A percentile compares a stretch with the other conserved stretches of the same genome.
These are phyloP conservation scores for Neoboletus magnificus DNA, from an alignment of 768 basidiomycete genomes.

Conservation along the genomic window DNA sequence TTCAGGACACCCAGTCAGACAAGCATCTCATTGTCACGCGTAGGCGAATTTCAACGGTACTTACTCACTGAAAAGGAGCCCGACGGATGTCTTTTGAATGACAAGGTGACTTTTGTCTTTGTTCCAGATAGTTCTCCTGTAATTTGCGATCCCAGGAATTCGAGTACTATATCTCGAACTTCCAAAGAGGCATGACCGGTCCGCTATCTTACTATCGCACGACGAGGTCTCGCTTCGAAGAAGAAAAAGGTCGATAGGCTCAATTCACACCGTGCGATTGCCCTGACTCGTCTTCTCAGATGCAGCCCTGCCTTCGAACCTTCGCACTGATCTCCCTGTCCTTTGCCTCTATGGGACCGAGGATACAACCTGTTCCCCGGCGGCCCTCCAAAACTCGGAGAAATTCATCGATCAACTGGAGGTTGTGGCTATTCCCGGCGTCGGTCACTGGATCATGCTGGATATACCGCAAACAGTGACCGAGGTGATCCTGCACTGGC, in stretches of 20 bases:
- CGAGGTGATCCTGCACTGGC: conserved; percentile 45
- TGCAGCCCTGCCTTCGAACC: conserved; percentile 40
- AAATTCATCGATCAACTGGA: conserved; percentile 52
- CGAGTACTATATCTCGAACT: conserved; percentile 46
- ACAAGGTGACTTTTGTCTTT: conserved; percentile 10
- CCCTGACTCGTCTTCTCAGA: conserved; percentile 28
- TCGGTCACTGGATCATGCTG: conserved; percentile 69
- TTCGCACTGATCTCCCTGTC: conserved; percentile 51
- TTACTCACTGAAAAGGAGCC: conserved; percentile 3
- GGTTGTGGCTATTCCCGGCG: conserved; percentile 49
- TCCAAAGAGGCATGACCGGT: conserved; percentile 54
- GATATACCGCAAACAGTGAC: conserved; percentile 58
- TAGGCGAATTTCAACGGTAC: conserved; percentile 8
- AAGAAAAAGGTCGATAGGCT: conserved; percentile 45
- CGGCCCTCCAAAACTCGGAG: conserved; percentile 40
- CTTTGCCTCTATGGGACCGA: conserved; percentile 58
- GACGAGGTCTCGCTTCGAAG: conserved; percentile 54
- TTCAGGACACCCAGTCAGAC: conserved; percentile 6
- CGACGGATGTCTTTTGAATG: conserved; percentile 16
- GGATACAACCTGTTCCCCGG: conserved; percentile 47
- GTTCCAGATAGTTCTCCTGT: not conserved
- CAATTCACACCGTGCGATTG: not conserved
- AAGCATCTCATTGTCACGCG: not conserved
- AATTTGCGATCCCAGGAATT: conserved; percentile 46
- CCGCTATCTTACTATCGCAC: conserved; percentile 81